Base-by-base conservation (phyloP, 768 basidiomycete species). In the Suillus decipiens region DNA sequence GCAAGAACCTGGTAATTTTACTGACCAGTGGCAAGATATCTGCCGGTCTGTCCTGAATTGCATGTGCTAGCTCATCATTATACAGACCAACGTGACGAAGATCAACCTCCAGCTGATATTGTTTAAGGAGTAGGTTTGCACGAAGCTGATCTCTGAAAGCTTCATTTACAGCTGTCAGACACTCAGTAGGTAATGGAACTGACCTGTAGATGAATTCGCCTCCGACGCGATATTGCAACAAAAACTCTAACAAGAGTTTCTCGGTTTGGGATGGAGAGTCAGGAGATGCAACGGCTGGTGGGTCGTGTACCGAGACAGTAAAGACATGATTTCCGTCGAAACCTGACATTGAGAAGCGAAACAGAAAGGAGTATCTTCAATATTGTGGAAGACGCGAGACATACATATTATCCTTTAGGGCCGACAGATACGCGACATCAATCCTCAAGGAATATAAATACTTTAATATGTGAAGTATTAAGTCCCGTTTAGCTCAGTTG, bases 51-150 rank as follows among this genome's bases (percentile, higher is more conserved):
- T 94, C 92, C 75, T 97, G 94, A 61, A 98, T 88, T 24, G 87
- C 86, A 74, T 96, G 93, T 2, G 94, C 95, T 41, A 99, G 82
- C 71, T 96, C 95, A 70, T 98, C 96, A 68, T 97, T 95, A 80
- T 90, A 99, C 34, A 95, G 79, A 75, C 86, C 77, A 65, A 92
- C 72, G 77, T 92, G 82, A 66, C 88, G 80, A 68, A 96, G 82
- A 77, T 98, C 89, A 65, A 98, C 87, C 76, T 97, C 86, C 63
- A 99, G 88, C 59, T 89, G 79, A 72, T 91, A 87, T 65, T 96
- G 93, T 72, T 95, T 95, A 66, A 96, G 75, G 15, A 99, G 84
- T 39, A 99, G 77, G 73, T 95, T 96, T 53, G 88, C 93, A 22
- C 96, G 86, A 34, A 99, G 80, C 67, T 92, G 92, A 71, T 99